phyloP scores from a whole-genome alignment of 2,329 filamentous ascomycete species.

The Emericellopsis atlantica region DNA sequence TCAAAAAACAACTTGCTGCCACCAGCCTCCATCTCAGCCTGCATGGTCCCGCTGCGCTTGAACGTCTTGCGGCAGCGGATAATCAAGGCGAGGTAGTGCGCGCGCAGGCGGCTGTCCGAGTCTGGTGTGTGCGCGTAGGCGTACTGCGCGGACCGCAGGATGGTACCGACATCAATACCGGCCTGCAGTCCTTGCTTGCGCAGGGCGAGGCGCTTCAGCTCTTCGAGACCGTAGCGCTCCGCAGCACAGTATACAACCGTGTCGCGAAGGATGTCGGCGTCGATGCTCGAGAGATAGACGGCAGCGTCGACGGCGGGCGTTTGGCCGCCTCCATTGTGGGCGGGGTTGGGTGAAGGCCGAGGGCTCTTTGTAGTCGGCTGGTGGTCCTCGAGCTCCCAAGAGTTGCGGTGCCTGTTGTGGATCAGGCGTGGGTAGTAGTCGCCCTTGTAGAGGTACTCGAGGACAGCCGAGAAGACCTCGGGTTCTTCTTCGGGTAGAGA shows the following conservation, averaged over 20 bases:
- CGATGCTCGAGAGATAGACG: constrained; percentile 62
- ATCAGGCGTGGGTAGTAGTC: constrained; percentile 88
- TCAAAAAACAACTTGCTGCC: constrained; percentile 91
- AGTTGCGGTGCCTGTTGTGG: constrained; percentile 73
- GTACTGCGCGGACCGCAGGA: constrained; percentile 86
- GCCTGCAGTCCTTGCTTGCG: constrained; percentile 90
- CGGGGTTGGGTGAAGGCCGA: constrained; percentile 37
- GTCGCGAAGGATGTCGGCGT: constrained; percentile 73
- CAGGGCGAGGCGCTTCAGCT: constrained; percentile 81
- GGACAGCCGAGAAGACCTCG: constrained; percentile 83
- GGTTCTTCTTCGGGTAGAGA: constrained; percentile 68
- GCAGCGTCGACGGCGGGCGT: constrained; percentile 35
- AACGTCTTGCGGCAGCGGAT: constrained; percentile 96
- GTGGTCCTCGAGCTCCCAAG: constrained; percentile 76
- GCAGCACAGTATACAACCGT: constrained; percentile 91
- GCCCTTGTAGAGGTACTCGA: constrained; percentile 95
- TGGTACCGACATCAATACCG: constrained; percentile 83
- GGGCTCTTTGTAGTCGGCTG: constrained; percentile 25
- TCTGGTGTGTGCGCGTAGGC: constrained; percentile 93
- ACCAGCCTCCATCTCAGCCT: constrained; percentile 94
- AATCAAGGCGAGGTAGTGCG: constrained; percentile 94
- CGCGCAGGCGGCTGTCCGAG: constrained; percentile 81
- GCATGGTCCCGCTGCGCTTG: constrained; percentile 97
- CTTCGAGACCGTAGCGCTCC: constrained; percentile 80
- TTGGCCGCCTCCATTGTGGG: constrained; percentile 31